These are phyloP conservation scores for Plasmodium sp. DNA, from an alignment of 169 alveolate species.

Conservation along the genomic window DNA sequence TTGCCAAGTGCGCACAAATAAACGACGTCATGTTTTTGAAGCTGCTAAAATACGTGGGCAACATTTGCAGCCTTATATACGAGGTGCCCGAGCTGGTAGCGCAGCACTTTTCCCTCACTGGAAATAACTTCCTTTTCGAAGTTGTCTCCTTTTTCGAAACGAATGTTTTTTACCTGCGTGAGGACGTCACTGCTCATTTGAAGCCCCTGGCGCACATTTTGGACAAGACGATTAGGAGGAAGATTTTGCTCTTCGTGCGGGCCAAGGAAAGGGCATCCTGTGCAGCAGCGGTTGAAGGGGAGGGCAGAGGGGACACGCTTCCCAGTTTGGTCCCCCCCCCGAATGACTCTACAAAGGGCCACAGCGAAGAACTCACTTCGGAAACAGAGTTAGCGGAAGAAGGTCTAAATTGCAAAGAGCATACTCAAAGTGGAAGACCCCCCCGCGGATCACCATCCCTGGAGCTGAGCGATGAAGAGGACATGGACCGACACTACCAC, in stretches of 20 bases:
- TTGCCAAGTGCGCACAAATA: not conserved
- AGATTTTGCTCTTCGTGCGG: conserved; percentile 12
- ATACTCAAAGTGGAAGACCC: not conserved
- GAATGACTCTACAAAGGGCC: not conserved
- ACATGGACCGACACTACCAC: conserved; percentile 4
- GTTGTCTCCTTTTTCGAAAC: conserved; percentile 15
- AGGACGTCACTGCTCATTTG: conserved; percentile 22
- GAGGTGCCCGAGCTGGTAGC: conserved; percentile 12
- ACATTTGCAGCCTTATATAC: conserved; percentile 30
- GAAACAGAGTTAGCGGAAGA: not conserved
- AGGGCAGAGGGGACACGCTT: not conserved
- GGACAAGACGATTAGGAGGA: conserved; percentile 33
- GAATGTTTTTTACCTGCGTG: conserved; percentile 15
- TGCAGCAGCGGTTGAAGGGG: not conserved
- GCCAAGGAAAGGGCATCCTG: not conserved
- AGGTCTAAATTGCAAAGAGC: not conserved
- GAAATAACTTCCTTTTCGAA: conserved; percentile 20
- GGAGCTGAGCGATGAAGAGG: not conserved
- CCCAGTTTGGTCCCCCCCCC: not conserved
- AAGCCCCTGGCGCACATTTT: conserved; percentile 16
- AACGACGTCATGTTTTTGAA: conserved; percentile 21
- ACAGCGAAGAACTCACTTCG: not conserved
- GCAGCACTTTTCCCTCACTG: conserved; percentile 22
- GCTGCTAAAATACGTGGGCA: conserved; percentile 41
- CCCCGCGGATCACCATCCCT: not conserved